Conservation (phyloP, 345 rosid genomes). For the Streptanthus diversifolius region DNA sequence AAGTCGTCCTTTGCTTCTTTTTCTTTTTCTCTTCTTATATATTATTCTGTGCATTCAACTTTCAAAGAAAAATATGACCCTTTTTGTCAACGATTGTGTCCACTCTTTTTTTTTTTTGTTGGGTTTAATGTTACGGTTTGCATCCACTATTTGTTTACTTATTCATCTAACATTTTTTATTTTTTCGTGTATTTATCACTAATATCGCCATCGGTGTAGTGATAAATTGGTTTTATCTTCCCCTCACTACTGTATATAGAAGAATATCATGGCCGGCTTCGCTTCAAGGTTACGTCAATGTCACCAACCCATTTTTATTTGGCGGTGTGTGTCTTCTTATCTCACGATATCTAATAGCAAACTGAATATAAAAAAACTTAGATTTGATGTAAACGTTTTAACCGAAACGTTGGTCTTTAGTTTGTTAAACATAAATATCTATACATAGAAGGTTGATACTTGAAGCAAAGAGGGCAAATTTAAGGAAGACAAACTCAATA, state of each 20-base stretch:
- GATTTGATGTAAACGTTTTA: not conserved
- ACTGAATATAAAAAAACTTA: conserved; percentile 6
- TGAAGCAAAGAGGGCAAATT: not conserved
- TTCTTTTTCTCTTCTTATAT: not conserved
- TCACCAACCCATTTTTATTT: conserved; percentile 6
- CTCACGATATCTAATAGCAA: conserved; percentile 4
- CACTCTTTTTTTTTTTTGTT: not conserved
- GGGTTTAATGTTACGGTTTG: not conserved
- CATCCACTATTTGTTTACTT: not conserved
- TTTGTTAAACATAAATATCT: not conserved
- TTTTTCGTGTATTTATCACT: not conserved
- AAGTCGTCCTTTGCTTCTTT: conserved; percentile 16
- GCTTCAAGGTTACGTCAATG: conserved; percentile 9
- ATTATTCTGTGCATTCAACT: not conserved
- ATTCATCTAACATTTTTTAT: not conserved
- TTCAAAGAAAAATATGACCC: not conserved
- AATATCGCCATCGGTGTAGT: not conserved
- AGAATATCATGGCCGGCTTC: conserved; percentile 9
- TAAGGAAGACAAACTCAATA: not conserved
- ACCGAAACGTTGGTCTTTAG: not conserved
- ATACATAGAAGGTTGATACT: not conserved
- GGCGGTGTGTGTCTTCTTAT: conserved; percentile 20
- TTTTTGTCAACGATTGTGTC: conserved; percentile 1
- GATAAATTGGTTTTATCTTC: not conserved
- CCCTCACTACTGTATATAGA: not conserved